Conservation (phyloP, 1,139 yeast species). For the Magnusiomyces sp. region DNA sequence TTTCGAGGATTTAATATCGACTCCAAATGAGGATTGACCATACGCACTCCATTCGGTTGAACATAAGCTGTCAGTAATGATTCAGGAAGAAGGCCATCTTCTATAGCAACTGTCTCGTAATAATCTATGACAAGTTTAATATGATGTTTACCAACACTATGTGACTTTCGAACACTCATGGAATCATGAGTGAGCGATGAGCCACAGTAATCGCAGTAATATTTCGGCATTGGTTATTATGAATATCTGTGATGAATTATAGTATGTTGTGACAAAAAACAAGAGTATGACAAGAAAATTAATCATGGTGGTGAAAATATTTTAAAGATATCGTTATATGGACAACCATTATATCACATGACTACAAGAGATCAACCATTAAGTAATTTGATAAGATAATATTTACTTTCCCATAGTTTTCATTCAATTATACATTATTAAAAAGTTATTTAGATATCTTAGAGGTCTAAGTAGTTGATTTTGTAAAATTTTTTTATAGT, state of each 20-base stretch:
- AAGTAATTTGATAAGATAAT: no score
- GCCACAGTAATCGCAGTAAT: conserved; percentile 12
- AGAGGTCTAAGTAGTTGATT: no score
- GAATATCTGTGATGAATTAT: no score
- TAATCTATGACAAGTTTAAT: conserved; percentile 66
- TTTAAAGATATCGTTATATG: no score
- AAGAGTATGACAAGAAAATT: background rate
- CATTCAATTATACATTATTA: no score
- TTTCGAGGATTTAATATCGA: conserved; percentile 5
- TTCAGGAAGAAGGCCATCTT: conserved; percentile 22
- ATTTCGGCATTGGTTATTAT: no score
- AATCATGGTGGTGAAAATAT: conserved; percentile 19
- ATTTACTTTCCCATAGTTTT: no score
- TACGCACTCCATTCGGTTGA: conserved; percentile 10
- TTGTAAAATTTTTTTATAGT: no score
- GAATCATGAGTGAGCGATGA: conserved; percentile 74
- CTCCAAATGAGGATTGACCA: conserved; percentile 10
- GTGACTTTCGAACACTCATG: conserved; percentile 76
- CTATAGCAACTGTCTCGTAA: conserved; percentile 41
- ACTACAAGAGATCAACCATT: no score
- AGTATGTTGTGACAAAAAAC: no score
- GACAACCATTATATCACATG: no score
- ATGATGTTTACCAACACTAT: conserved; percentile 73
- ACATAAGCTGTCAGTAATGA: conserved; percentile 12
- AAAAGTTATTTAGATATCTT: no score